Evolutionary conservation across 257 asterid species (phyloP).

Genomic region (Solanum bulbocastanum): DNA sequence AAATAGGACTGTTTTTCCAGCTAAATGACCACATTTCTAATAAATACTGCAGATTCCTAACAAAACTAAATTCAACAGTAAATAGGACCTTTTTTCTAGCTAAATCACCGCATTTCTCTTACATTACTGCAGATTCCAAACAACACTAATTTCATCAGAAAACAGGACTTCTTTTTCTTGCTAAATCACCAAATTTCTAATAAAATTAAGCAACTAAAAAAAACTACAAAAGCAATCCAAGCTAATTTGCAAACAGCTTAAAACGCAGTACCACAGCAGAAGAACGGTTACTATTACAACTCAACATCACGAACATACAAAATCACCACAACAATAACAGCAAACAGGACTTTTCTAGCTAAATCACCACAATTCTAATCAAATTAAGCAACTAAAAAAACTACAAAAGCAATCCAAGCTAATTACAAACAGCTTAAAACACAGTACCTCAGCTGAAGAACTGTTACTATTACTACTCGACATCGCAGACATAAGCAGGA

Average conservation of each 20-base stretch:
- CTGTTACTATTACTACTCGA: slow-evolving; percentile 25
- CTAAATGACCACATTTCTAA: background rate
- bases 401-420: background rate
- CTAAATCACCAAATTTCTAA: background rate
- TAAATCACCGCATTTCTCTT: background rate
- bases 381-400: background rate
- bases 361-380: background rate
- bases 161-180: background rate
- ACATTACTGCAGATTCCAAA: background rate
- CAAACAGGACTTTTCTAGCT: slow-evolving; percentile 12
- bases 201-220: background rate
- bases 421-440: background rate
- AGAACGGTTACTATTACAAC: slow-evolving; percentile 18
- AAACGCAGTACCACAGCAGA: slow-evolving; percentile 41
- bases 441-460: slow-evolving; percentile 45
- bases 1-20: background rate
- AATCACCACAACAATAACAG: slow-evolving; percentile 58
- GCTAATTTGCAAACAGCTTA: background rate
- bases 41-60: background rate
- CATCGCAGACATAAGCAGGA: slow-evolving; percentile 48
- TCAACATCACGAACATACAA: slow-evolving; percentile 46
- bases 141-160: background rate
- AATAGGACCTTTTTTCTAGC: background rate
- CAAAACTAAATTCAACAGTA: background rate
- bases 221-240: background rate